A percentile compares a stretch with the other conserved stretches of the same genome.
Evolutionary conservation across 2,329 filamentous ascomycete species (phyloP).

Genomic region (Purpureocillium takamizusanense): DNA sequence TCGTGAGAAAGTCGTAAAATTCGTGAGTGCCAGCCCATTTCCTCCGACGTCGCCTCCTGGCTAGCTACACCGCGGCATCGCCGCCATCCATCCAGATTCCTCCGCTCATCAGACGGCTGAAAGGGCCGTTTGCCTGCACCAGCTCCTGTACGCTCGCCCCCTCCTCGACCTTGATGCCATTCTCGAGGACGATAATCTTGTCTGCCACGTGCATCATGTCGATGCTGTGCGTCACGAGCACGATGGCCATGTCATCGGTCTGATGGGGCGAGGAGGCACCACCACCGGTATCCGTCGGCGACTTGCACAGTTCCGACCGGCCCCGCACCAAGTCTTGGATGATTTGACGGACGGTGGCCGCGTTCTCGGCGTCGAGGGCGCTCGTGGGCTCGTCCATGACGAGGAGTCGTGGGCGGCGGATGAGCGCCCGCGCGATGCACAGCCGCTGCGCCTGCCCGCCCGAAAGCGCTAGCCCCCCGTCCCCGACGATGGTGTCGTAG

Average conservation of each 20-base stretch:
- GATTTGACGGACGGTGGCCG: constrained; percentile 53
- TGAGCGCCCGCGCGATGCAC: constrained; percentile 70
- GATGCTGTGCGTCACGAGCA: constrained; percentile 72
- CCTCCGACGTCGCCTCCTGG: neutral
- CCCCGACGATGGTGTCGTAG: constrained; percentile 61
- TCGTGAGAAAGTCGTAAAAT: too few relatives aligned
- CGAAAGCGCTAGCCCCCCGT: constrained; percentile 63
- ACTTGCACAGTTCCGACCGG: constrained; percentile 14
- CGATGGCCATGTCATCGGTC: constrained; percentile 63
- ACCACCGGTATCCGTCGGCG: too few relatives aligned
- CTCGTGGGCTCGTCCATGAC: constrained; percentile 84
- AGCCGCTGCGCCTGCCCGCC: constrained; percentile 79
- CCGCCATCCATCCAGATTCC: constrained; percentile 9
- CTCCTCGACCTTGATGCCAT: constrained; percentile 54
- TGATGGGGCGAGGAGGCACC: too few relatives aligned
- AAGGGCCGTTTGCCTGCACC: constrained; percentile 30
- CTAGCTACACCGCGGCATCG: too few relatives aligned
- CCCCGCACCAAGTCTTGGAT: constrained; percentile 42
- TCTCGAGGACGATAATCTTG: constrained; percentile 63
- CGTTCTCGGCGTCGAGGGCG: constrained; percentile 63
- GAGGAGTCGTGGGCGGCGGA: constrained; percentile 61
- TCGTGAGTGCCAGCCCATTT: neutral
- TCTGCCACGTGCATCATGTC: constrained; percentile 84
- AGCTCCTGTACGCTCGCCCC: constrained; percentile 56
- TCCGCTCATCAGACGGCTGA: constrained; percentile 37